Evolutionary conservation across 352 stramenopile species (phyloP).

Genomic region (Globisporangium alternatum): DNA sequence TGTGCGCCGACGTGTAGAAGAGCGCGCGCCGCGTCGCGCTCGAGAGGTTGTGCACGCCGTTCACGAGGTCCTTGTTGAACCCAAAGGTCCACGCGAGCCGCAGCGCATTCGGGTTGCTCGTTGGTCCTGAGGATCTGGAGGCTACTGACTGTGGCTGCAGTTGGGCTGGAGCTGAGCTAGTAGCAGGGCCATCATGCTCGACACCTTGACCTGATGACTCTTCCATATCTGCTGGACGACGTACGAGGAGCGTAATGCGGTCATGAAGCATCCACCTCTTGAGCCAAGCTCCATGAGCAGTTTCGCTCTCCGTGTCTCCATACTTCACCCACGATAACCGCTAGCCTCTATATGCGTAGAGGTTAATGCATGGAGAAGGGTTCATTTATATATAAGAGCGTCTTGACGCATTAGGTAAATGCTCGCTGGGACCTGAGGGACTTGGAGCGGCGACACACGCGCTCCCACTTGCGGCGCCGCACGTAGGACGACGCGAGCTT

Average conservation of each 20-base stretch:
- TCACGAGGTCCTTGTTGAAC: slow-evolving; percentile 89
- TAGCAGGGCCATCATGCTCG: not conserved
- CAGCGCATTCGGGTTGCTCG: slow-evolving; percentile 42
- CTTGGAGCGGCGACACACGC: slow-evolving; percentile 7
- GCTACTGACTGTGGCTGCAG: not conserved
- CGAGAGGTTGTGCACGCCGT: slow-evolving; percentile 87
- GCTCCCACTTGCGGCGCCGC: slow-evolving; percentile 29
- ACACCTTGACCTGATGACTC: not conserved
- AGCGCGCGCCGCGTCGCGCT: slow-evolving; percentile 63
- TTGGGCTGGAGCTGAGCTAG: not conserved
- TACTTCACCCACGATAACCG: too few species aligned
- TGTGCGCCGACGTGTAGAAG: slow-evolving; percentile 91
- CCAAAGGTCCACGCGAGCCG: slow-evolving; percentile 87
- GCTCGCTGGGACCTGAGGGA: not conserved
- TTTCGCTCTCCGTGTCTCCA: not conserved
- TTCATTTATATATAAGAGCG: too few species aligned
- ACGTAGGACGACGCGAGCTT: slow-evolving; percentile 20
- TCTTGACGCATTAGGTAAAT: not conserved
- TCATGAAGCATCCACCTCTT: not conserved
- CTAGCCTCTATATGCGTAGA: too few species aligned
- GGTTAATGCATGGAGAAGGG: too few species aligned
- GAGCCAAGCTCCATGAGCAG: not conserved
- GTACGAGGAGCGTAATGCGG: not conserved
- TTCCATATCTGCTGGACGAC: not conserved
- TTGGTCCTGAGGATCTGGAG: too few species aligned